Evolutionary conservation across 306 rosid genomes (phyloP).

Genomic region (Ormosia emarginata): DNA sequence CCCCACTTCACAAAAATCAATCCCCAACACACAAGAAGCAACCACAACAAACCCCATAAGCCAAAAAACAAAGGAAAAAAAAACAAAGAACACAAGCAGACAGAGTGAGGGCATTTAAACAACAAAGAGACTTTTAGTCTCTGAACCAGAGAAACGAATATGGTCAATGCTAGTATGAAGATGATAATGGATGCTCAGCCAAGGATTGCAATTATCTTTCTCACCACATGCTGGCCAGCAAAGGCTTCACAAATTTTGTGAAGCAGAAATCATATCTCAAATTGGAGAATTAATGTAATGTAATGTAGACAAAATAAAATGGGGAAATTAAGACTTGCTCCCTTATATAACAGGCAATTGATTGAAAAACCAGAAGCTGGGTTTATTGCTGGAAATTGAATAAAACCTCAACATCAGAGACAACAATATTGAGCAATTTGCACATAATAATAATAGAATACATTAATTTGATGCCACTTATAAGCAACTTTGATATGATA

Average conservation of each 20-base stretch:
- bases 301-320: not conserved
- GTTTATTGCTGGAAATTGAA: not conserved
- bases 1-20: slow-evolving; percentile 6
- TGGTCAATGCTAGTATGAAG: too few relatives aligned
- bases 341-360: not conserved
- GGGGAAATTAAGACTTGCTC: not conserved
- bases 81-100: slow-evolving; percentile 1
- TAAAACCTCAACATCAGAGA: slow-evolving; percentile 20
- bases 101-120: too few relatives aligned
- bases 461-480: not conserved
- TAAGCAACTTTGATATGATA: not conserved
- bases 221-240: too few relatives aligned
- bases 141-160: too few relatives aligned
- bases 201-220: too few relatives aligned
- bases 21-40: not conserved
- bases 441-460: not conserved
- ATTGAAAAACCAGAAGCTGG: not conserved
- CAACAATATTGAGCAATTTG: not conserved
- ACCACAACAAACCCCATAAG: slow-evolving; percentile 12
- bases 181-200: too few relatives aligned
- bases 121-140: too few relatives aligned
- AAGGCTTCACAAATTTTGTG: too few relatives aligned
- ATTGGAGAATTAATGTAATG: not conserved
- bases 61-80: too few relatives aligned
- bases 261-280: not conserved